Evolutionary conservation across 2,329 filamentous ascomycete species (phyloP).

Genomic region (Cadophora sp.): DNA sequence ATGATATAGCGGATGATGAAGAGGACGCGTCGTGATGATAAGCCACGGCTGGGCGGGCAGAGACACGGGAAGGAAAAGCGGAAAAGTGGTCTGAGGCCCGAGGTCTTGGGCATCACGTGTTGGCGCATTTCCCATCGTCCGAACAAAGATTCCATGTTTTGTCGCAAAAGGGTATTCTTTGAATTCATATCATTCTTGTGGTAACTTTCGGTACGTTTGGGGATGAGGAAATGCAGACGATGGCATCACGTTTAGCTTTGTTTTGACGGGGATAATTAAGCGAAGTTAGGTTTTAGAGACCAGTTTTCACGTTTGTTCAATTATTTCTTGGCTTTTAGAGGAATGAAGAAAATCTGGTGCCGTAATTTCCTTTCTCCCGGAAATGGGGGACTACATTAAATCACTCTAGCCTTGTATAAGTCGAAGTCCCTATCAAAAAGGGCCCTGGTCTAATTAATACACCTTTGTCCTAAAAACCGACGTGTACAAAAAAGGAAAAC

Average conservation of each 20-base stretch:
- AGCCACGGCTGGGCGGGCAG: conserved; percentile 9
- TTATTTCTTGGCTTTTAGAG: too few species aligned
- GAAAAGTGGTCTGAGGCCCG: conserved; percentile 13
- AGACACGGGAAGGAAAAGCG: conserved; percentile 12
- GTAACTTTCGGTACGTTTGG: too few species aligned
- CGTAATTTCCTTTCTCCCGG: too few species aligned
- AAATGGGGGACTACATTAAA: too few species aligned
- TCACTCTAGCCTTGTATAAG: too few species aligned
- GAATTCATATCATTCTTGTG: too few species aligned
- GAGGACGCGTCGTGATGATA: conserved; percentile 11
- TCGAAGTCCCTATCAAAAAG: too few species aligned
- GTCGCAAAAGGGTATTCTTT: not conserved
- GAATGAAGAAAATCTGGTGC: too few species aligned
- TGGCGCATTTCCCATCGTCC: not conserved
- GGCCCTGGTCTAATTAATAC: too few species aligned
- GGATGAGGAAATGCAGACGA: not conserved
- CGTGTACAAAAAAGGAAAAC: too few species aligned
- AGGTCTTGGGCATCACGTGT: conserved; percentile 11
- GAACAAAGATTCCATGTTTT: not conserved
- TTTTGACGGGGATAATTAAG: not conserved
- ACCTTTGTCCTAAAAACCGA: too few species aligned
- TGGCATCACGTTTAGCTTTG: not conserved
- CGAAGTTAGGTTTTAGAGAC: not conserved
- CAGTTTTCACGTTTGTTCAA: not conserved
- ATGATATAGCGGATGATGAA: not conserved